Evolutionary conservation across 2,329 filamentous ascomycete genomes (phyloP).

Genomic region (Trichophyton verrucosum): DNA sequence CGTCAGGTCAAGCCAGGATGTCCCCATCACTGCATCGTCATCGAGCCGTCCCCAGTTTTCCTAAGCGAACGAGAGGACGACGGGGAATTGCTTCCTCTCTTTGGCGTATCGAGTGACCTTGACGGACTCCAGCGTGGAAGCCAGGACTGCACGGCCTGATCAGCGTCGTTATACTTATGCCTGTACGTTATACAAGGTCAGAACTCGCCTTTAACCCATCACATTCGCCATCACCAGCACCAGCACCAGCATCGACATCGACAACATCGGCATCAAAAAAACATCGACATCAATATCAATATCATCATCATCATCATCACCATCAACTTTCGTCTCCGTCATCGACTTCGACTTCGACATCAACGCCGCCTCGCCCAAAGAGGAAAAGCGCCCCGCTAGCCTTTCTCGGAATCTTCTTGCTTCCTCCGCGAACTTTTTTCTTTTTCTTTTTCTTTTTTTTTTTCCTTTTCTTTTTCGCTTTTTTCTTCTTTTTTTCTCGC

Average conservation of each 20-base stretch:
- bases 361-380: neutral
- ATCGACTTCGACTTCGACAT: neutral
- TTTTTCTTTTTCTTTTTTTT: neutral
- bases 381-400: neutral
- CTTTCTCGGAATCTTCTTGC: neutral
- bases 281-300: no score
- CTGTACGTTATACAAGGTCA: neutral
- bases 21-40: neutral
- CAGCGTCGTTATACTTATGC: neutral
- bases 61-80: neutral
- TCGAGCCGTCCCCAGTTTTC: neutral
- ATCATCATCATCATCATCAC: no score
- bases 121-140: neutral
- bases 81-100: neutral
- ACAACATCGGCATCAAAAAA: no score
- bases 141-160: conserved; percentile 1
- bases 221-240: neutral
- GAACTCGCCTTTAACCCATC: no score
- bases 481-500: conserved; percentile 3
- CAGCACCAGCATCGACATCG: no score
- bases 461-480: conserved; percentile 5
- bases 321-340: no score
- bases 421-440: conserved; percentile 4
- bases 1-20: neutral
- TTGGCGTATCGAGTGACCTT: neutral